These are phyloP conservation scores for Diaporthe sp. DNA, from an alignment of 2,329 filamentous ascomycete species.

Conservation along the genomic window DNA sequence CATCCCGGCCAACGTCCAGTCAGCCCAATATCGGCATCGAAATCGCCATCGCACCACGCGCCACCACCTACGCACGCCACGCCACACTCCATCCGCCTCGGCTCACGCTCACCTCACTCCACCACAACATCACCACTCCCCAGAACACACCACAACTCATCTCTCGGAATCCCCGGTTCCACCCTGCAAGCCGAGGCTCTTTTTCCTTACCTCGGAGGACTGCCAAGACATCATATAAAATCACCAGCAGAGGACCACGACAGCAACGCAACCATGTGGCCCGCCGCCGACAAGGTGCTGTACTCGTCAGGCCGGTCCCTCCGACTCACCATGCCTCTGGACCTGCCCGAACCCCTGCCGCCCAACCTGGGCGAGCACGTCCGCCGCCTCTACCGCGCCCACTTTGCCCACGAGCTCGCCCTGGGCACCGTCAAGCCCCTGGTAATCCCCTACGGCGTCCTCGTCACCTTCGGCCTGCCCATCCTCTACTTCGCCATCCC, in stretches of 20 bases:
- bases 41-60: not conserved
- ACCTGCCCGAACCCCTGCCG: not conserved
- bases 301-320: conserved; percentile 18
- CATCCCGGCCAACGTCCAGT: too few relatives aligned
- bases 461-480: conserved; percentile 63
- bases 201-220: not conserved
- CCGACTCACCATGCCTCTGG: conserved; percentile 20
- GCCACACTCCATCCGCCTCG: not conserved
- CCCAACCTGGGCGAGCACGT: conserved; percentile 35
- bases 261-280: conserved; percentile 27
- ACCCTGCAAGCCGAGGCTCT: not conserved
- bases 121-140: not conserved
- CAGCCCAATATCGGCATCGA: not conserved
- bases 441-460: conserved; percentile 64
- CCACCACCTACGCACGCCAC: conserved; percentile 7
- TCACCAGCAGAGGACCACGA: not conserved
- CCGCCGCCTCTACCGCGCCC: conserved; percentile 34
- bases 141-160: conserved; percentile 4
- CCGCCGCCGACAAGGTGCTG: conserved; percentile 4
- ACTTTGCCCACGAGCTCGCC: conserved; percentile 47
- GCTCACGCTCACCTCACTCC: not conserved
- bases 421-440: conserved; percentile 60
- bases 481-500: conserved; percentile 68
- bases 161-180: not conserved
- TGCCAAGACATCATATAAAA: conserved; percentile 4